phyloP scores from a whole-genome alignment of 2,329 filamentous ascomycete species.

The Trichoderma cornu-damae region DNA sequence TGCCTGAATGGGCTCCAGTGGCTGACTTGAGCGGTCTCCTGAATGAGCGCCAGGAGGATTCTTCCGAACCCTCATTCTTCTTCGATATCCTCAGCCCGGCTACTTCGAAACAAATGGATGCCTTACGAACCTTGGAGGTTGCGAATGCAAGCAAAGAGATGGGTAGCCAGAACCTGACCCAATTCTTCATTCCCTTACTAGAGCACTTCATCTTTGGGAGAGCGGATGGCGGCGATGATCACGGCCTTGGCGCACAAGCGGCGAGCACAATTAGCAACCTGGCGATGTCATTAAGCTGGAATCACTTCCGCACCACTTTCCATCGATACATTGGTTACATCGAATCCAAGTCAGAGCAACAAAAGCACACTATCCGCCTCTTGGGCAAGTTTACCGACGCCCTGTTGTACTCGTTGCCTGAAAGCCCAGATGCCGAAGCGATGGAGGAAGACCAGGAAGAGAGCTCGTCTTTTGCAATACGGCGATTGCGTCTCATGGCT shows the following conservation, averaged over 20 bases:
- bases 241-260: constrained; percentile 81
- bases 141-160: constrained; percentile 62
- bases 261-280: constrained; percentile 74
- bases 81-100: constrained; percentile 88
- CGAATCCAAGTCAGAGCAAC: constrained; percentile 70
- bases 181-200: constrained; percentile 84
- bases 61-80: constrained; percentile 70
- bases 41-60: constrained; percentile 57
- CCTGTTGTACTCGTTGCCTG: constrained; percentile 52
- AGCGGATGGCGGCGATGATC: constrained; percentile 66
- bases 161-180: constrained; percentile 70
- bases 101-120: constrained; percentile 76
- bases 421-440: constrained; percentile 33
- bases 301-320: constrained; percentile 79
- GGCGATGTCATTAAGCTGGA: constrained; percentile 77
- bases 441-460: constrained; percentile 40
- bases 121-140: constrained; percentile 68
- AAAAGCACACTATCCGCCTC: constrained; percentile 80
- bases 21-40: constrained; percentile 70
- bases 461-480: constrained; percentile 25
- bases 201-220: constrained; percentile 92
- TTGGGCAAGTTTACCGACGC: constrained; percentile 78
- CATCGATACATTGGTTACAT: constrained; percentile 80
- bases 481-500: constrained; percentile 57
- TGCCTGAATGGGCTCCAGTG: constrained; percentile 65